Evolutionary conservation across 306 rosid genomes (phyloP).

Genomic region (Bauhinia variegata): DNA sequence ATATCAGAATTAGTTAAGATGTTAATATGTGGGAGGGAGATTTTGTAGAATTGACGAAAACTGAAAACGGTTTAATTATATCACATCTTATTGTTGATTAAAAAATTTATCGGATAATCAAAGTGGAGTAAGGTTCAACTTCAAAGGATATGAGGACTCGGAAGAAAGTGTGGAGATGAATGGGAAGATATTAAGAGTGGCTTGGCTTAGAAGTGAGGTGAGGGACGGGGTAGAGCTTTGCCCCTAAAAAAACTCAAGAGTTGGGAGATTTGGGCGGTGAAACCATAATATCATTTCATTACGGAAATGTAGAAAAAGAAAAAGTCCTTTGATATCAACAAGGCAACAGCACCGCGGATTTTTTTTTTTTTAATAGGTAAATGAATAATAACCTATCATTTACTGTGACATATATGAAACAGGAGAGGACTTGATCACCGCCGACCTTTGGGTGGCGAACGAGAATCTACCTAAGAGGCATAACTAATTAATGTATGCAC

Average conservation of each 20-base stretch:
- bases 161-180: background rate
- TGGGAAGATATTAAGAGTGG: conserved; percentile 14
- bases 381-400: background rate
- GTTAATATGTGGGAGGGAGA: conserved; percentile 7
- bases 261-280: conserved; percentile 27
- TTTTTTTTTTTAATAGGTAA: background rate
- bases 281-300: conserved; percentile 18
- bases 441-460: conserved; percentile 15
- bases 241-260: background rate
- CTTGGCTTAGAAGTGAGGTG: conserved; percentile 57
- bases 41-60: conserved; percentile 25
- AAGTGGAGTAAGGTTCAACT: conserved; percentile 32
- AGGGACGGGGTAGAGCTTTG: background rate
- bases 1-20: conserved; percentile 12
- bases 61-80: conserved; percentile 26
- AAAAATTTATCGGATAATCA: background rate
- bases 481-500: background rate
- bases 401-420: background rate
- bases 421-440: background rate
- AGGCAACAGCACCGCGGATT: background rate
- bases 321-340: background rate
- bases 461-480: background rate
- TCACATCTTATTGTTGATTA: conserved; percentile 15
- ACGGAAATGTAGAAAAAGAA: background rate
- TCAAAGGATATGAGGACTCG: background rate